Evolutionary conservation across 2,329 filamentous ascomycete species (phyloP).

Genomic region (Ascocoryne sarcoides): DNA sequence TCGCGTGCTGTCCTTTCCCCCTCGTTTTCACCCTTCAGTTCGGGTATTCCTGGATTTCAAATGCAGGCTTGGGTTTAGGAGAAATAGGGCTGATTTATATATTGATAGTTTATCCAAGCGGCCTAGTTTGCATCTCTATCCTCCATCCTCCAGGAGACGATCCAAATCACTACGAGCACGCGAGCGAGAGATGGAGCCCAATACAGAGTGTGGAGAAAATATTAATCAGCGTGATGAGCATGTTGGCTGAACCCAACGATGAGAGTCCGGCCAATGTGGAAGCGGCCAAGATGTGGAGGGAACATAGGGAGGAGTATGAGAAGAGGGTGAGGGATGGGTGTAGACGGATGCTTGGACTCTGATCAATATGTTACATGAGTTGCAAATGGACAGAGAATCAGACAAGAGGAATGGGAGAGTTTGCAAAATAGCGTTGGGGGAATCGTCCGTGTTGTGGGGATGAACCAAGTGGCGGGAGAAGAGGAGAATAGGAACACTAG

Average conservation of each 20-base stretch:
- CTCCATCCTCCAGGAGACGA: conserved; percentile 93
- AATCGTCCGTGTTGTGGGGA: no score
- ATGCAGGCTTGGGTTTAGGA: background rate
- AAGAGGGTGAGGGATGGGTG: conserved; percentile 76
- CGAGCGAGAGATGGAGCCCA: conserved; percentile 89
- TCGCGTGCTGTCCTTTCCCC: conserved; percentile 5
- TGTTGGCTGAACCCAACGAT: conserved; percentile 95
- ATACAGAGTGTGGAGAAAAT: conserved; percentile 99
- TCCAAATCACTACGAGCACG: conserved; percentile 96
- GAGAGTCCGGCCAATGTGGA: conserved; percentile 94
- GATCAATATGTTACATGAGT: no score
- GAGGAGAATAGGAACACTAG: no score
- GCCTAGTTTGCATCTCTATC: conserved; percentile 96
- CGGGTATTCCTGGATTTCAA: no score
- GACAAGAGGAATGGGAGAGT: no score
- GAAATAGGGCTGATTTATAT: background rate
- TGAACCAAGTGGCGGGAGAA: no score
- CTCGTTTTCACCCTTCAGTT: no score
- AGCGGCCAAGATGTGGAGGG: conserved; percentile 93
- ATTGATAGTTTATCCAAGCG: conserved; percentile 72
- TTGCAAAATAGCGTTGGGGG: no score
- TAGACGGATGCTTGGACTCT: conserved; percentile 67
- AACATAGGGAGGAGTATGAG: conserved; percentile 76
- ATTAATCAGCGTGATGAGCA: conserved; percentile 92
- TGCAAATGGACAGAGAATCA: no score